These are phyloP conservation scores for Hyaloperonospora brassicae DNA, from an alignment of 352 stramenopile species.

Conservation along the genomic window DNA sequence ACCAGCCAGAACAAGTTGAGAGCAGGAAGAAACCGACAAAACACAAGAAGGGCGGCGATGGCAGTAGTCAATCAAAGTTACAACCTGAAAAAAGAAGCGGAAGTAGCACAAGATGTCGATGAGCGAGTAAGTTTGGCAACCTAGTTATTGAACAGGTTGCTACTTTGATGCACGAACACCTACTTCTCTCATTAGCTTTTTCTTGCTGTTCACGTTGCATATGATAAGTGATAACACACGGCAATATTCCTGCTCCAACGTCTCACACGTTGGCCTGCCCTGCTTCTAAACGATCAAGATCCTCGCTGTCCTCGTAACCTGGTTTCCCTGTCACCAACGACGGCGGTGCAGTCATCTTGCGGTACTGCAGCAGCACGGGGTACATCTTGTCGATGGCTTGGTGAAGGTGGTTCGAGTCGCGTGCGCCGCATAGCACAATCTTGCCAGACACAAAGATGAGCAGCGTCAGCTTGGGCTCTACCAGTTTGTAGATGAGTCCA, in stretches of 20 bases:
- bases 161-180: not conserved
- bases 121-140: slow-evolving; percentile 11
- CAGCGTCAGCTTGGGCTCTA: slow-evolving; percentile 94
- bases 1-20: slow-evolving; percentile 5
- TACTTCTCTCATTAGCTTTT: not conserved
- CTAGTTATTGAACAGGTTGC: not conserved
- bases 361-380: slow-evolving; percentile 53
- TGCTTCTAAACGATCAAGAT: slow-evolving; percentile 56
- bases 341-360: slow-evolving; percentile 66
- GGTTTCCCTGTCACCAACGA: slow-evolving; percentile 64
- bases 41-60: slow-evolving; percentile 20
- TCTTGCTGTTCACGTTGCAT: slow-evolving; percentile 8
- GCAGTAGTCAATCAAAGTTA: not conserved
- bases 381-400: slow-evolving; percentile 70
- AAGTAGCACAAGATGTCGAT: slow-evolving; percentile 2
- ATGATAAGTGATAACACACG: slow-evolving; percentile 5
- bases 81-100: not conserved
- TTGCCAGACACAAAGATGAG: slow-evolving; percentile 99
- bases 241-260: not conserved
- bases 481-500: slow-evolving; percentile 97
- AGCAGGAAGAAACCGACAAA: slow-evolving; percentile 21
- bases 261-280: slow-evolving; percentile 40
- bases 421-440: slow-evolving; percentile 97
- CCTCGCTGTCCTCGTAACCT: slow-evolving; percentile 56
- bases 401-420: slow-evolving; percentile 46